Conservation (phyloP, 352 stramenopile species). For the Phytophthora colocasiae region DNA sequence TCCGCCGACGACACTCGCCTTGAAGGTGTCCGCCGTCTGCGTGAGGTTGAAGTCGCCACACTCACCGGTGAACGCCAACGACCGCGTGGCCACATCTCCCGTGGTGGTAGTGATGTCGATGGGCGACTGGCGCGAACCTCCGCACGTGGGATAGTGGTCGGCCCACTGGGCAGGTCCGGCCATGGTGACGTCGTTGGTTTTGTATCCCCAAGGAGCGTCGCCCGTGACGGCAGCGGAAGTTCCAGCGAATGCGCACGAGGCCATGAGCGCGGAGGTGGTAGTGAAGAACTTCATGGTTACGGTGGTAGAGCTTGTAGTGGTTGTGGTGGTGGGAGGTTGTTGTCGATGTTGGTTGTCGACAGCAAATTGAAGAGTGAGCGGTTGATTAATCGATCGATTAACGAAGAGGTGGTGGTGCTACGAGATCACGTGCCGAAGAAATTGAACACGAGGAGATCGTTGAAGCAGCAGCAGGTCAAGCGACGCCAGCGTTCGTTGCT, state of each 20-base stretch:
- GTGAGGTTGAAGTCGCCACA: conserved; percentile 26
- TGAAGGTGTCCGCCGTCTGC: conserved; percentile 31
- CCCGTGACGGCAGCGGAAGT: conserved; percentile 6
- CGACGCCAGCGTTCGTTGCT: too few species aligned
- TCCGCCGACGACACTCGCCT: conserved; percentile 18
- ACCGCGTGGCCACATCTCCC: conserved; percentile 3
- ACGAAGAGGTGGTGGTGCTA: too few species aligned
- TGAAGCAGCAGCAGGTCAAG: too few species aligned
- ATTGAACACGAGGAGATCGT: too few species aligned
- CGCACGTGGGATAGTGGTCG: conserved; percentile 24
- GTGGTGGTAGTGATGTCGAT: conserved; percentile 36
- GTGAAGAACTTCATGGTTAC: conserved; percentile 24
- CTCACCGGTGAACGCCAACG: conserved; percentile 1
- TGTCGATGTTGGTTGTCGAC: conserved; percentile 8
- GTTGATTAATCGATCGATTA: background rate
- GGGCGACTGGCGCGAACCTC: conserved; percentile 36
- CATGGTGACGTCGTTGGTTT: conserved; percentile 19
- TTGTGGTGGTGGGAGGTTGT: background rate
- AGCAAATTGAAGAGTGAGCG: conserved; percentile 15
- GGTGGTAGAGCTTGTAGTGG: background rate
- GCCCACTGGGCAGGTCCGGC: conserved; percentile 29
- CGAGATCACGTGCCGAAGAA: too few species aligned
- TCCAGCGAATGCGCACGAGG: conserved; percentile 4
- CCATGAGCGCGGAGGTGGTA: conserved; percentile 8
- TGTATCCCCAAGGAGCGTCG: conserved; percentile 32